phyloP scores from a whole-genome alignment of 805 yeast genomes.

The Nakazawaea populi region DNA sequence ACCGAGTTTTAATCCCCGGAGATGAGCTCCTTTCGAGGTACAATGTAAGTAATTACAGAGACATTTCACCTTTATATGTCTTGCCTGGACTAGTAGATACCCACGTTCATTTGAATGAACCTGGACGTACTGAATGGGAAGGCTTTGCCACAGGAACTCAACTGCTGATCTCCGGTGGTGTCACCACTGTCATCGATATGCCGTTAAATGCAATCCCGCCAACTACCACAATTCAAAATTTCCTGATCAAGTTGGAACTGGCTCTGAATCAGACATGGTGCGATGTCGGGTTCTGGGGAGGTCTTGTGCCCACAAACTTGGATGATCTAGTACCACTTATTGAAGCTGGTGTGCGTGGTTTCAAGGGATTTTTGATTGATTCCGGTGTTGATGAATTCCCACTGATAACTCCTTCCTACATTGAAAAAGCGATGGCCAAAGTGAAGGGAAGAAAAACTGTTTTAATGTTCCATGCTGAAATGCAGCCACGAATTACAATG shows the following conservation, averaged over 20 bases:
- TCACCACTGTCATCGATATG: conserved; percentile 93
- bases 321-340: conserved; percentile 69
- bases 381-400: conserved; percentile 98
- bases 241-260: conserved; percentile 69
- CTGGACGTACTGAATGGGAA: conserved; percentile 98
- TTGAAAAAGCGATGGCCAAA: conserved; percentile 56
- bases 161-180: conserved; percentile 95
- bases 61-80: conserved; percentile 58
- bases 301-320: conserved; percentile 76
- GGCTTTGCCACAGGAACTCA: conserved; percentile 96
- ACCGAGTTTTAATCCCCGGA: conserved; percentile 27
- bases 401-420: conserved; percentile 60
- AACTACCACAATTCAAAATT: conserved; percentile 76
- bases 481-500: conserved; percentile 47
- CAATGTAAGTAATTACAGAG: conserved; percentile 39
- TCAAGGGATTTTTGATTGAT: conserved; percentile 88
- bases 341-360: conserved; percentile 85
- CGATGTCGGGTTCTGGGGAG: conserved; percentile 96
- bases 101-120: conserved; percentile 93
- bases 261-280: conserved; percentile 84
- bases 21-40: conserved; percentile 37
- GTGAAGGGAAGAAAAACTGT: conserved; percentile 63
- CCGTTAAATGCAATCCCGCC: conserved; percentile 96
- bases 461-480: conserved; percentile 91
- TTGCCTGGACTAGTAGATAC: conserved; percentile 92